A percentile compares a stretch with the other conserved stretches of the same genome.
Evolutionary conservation across 2,329 filamentous ascomycete species (phyloP).

Genomic region (Cladophialophora bantiana): DNA sequence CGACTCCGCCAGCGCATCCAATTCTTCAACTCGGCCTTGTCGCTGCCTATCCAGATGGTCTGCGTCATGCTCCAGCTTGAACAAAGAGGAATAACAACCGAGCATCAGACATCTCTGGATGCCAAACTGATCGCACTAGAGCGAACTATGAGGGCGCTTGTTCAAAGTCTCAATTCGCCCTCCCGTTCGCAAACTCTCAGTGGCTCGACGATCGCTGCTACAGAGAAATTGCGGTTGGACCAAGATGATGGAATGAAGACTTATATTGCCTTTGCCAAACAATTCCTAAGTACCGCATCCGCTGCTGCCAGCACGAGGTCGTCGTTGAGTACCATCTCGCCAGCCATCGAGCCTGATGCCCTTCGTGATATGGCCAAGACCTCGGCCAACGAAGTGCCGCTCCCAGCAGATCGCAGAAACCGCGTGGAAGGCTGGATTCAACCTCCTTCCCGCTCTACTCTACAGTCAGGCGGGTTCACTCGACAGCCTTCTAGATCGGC

Average conservation of each 20-base stretch:
- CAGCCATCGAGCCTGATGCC: conserved; percentile 24
- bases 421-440: conserved; percentile 29
- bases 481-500: not conserved
- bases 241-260: conserved; percentile 33
- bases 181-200: conserved; percentile 24
- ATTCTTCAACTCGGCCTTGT: conserved; percentile 37
- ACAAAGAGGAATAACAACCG: conserved; percentile 34
- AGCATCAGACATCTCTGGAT: conserved; percentile 32
- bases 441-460: conserved; percentile 6
- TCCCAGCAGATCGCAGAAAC: conserved; percentile 14
- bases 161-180: conserved; percentile 16
- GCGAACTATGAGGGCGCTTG: conserved; percentile 25
- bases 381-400: conserved; percentile 7
- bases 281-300: conserved; percentile 37
- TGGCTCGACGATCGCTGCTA: conserved; percentile 25
- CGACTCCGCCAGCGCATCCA: conserved; percentile 38
- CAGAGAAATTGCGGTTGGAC: conserved; percentile 11
- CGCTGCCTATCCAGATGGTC: conserved; percentile 40
- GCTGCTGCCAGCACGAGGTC: conserved; percentile 38
- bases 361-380: conserved; percentile 5
- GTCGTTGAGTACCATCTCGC: conserved; percentile 34
- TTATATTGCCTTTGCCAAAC: conserved; percentile 38
- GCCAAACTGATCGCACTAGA: conserved; percentile 29
- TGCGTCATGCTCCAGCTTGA: conserved; percentile 38
- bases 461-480: not conserved